Base-by-base conservation (phyloP, 768 basidiomycete species). In the Rossbeevera mucosa region DNA sequence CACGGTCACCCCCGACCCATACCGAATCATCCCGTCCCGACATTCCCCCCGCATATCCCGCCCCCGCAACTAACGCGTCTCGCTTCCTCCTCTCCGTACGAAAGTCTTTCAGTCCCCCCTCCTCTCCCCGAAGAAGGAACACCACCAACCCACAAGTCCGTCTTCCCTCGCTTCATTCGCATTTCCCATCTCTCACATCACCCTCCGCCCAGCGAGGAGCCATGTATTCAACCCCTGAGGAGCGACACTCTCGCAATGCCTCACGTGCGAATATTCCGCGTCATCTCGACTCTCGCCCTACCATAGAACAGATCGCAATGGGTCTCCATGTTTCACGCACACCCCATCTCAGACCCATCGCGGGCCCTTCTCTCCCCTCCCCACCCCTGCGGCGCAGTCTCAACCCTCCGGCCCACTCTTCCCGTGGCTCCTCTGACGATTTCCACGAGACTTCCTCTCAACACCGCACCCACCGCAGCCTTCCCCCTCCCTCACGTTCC, bases 241-340 rank as follows among this genome's bases (percentile, higher is more conserved):
- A 76, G 57, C 66, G 71, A 51, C 59, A 60, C 53, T 43, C 66
- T 21, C 45, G 61, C 54, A 53, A 60, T 4, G 58, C 61, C 25
- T 65, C 75, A 52, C 73, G 67, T 56, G 66, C 70, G 47, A 53
- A 73, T 41, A 69, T 61, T 52, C 63, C 74, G 47, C 76, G 71
- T 53, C 61, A 71, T 54, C 64, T 64, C 44, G 73, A 76, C 55
- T 66, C 76, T 25, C 81, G 78, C 14, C 86, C 86, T 1, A 84
- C 82, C 44, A 76, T 87, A 36, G 81, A 85, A 60, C 86, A 89
- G 69, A 89, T 89, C 54, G 83, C 85, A 13, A 88, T 89, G 86
- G 87, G 87, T 18, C 75, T 89, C 21, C 87, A 89, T 66, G 71
- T 85, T 26, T 88, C 87, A 6, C 80, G 84, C 31, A 89, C 87